phyloP scores from a whole-genome alignment of 495 filamentous ascomycete genomes.

The Penicillium verhagenii region DNA sequence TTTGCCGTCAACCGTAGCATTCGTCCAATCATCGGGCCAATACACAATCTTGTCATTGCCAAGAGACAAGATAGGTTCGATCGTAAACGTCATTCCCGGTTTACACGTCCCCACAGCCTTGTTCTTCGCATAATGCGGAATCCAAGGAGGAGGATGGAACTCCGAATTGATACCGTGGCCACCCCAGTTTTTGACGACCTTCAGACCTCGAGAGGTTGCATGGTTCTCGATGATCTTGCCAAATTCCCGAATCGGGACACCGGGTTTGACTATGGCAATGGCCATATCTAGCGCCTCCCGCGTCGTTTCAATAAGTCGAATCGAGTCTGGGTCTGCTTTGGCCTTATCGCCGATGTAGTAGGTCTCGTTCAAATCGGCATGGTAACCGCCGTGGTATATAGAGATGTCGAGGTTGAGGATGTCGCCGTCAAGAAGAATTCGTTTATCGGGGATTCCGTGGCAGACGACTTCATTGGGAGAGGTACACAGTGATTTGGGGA shows the following conservation, averaged over 20 bases:
- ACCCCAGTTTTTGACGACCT: slow-evolving; percentile 65
- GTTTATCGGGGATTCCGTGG: slow-evolving; percentile 69
- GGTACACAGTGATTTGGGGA: slow-evolving; percentile 83
- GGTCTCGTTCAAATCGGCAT: slow-evolving; percentile 72
- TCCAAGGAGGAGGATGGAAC: slow-evolving; percentile 69
- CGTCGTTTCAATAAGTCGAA: slow-evolving; percentile 64
- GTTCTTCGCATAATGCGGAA: slow-evolving; percentile 71
- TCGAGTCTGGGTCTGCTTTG: slow-evolving; percentile 61
- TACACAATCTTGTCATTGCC: slow-evolving; percentile 64
- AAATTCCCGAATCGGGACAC: slow-evolving; percentile 65
- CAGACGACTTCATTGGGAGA: slow-evolving; percentile 80
- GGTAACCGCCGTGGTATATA: slow-evolving; percentile 68
- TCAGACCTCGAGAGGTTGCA: slow-evolving; percentile 60
- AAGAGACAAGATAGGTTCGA: slow-evolving; percentile 70
- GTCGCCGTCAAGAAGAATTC: slow-evolving; percentile 65
- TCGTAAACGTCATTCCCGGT: slow-evolving; percentile 72
- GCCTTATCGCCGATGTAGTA: slow-evolving; percentile 71
- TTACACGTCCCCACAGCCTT: slow-evolving; percentile 70
- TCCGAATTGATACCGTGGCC: slow-evolving; percentile 70
- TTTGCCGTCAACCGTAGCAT: slow-evolving; percentile 66
- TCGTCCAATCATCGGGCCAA: slow-evolving; percentile 76
- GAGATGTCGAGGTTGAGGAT: slow-evolving; percentile 73
- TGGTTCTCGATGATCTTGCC: slow-evolving; percentile 69
- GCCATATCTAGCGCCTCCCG: slow-evolving; percentile 64
- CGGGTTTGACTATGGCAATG: slow-evolving; percentile 67